Evolutionary conservation across 768 basidiomycete species (phyloP), one percentile per base, ranked within the genome.

Genomic region (Pleurotus cornucopiae): DNA sequence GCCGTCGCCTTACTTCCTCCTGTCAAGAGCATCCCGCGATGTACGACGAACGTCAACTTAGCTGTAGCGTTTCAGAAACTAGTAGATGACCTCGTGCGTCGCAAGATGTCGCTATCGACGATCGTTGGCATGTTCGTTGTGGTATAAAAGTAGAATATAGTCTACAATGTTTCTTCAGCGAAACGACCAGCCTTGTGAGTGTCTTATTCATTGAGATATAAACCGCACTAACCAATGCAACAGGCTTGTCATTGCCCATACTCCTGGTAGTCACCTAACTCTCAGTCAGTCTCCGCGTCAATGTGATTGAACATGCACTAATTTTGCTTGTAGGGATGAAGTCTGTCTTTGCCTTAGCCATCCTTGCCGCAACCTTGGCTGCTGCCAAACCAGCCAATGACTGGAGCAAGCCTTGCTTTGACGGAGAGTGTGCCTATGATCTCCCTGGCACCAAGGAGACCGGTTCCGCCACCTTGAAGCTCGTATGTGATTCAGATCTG

Each of bases 391-490:
- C 49, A 45, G 49, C 56, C 49, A 53, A 53, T 39, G 51, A 53
- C 21, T 53, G 51, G 51, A 53, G 51, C 51, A 23, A 41, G 37
- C 51, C 51, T 4, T 53, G 51, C 51, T 53, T 53, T 18, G 39
- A 53, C 39, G 51, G 51, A 40, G 51, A 53, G 39, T 53, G 51
- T 43, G 51, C 51, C 51, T 53, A 53, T 41, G 51, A 53, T 53
- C 51, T 53, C 39, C 51, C 39, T 11, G 51, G 51, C 5, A 41
- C 39, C 41, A 14, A 13, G 18, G 39, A 20, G 11, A 20, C 12
- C 4, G 51, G 51, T 14, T 53, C 51, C 11, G 51, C 37, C 16
- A 53, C 51, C 7, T 41, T 53, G 18, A 53, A 53, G 51, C 13
- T 53, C 23, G 51, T 41, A 21, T 5, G 51, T 53, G 13, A 2